Evolutionary conservation across 2,329 filamentous ascomycete species (phyloP), one percentile per base, ranked within the genome.

Genomic region (Aureobasidium sp.): DNA sequence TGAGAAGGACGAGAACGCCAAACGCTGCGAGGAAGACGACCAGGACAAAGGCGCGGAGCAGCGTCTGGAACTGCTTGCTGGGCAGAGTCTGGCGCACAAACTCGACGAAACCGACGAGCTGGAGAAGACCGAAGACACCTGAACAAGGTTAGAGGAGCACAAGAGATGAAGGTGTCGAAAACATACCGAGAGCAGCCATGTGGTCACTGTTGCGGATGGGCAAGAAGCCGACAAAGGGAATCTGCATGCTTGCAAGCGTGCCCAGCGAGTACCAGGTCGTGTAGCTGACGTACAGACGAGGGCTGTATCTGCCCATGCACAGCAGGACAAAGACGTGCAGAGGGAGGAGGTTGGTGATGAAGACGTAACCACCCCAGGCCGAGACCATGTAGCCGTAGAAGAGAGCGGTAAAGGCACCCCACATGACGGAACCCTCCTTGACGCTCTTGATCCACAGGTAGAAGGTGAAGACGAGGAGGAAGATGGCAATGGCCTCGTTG

Each of bases 361-460:
- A 99, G 70, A 96, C 94, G 75, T 99, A 99, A 71, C 94, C 94
- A 81, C 94, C 94, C 94, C 94, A 99, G 19, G 95, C 95, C 51
- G 93, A 94, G 65, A 99, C 94, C 94, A 99, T 99, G 84, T 99
- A 99, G 71, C 94, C 94, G 76, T 99, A 99, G 78, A 95, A 97
- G 60, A 99, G 81, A 45, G 94, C 94, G 68, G 92, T 94, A 64
- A 96, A 80, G 38, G 90, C 92, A 68, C 91, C 93, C 93, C 93
- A 99, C 75, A 96, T 89, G 74, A 95, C 91, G 54, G 94, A 97
- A 27, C 94, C 94, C 61, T 91, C 84, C 81, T 99, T 99, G 67
- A 99, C 82, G 21, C 94, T 90, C 82, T 97, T 97, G 78, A 99
- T 96, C 94, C 94, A 99, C 57, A 99, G 84, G 77, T 86, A 99